Percentiles rank a stretch among this genome's conserved stretches.
Conservation (phyloP, 2,329 filamentous ascomycete species). For the Fusarium sp. region DNA sequence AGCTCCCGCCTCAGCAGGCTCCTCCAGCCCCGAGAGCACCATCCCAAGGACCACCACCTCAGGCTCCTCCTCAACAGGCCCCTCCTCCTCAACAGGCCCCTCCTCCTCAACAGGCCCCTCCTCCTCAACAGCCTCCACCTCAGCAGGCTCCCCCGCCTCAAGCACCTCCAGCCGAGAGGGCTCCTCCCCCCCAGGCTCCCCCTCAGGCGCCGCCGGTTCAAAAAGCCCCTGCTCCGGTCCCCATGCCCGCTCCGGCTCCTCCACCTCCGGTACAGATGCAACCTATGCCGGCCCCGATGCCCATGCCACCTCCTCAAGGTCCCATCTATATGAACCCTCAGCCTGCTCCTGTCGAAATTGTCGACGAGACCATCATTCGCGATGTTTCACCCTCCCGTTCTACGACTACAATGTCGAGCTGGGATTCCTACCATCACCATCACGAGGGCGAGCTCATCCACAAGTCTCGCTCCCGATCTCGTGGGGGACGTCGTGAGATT, state of each 20-base stretch:
- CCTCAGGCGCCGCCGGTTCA: not conserved
- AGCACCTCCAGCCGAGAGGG: not conserved
- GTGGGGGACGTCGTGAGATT: constrained; percentile 73
- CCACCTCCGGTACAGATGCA: constrained; percentile 7
- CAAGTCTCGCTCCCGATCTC: constrained; percentile 56
- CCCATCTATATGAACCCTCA: constrained; percentile 49
- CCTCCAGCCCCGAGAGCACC: constrained; percentile 20
- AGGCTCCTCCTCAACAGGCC: constrained; percentile 20
- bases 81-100: no score
- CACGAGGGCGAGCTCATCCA: constrained; percentile 55
- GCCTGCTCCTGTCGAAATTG: constrained; percentile 53
- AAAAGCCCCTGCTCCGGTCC: not conserved
- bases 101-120: no score
- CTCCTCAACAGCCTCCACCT: constrained; percentile 45
- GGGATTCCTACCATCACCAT: constrained; percentile 46
- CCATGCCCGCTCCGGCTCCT: constrained; percentile 7
- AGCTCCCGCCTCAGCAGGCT: constrained; percentile 40
- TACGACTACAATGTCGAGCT: constrained; percentile 52
- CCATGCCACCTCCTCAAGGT: constrained; percentile 27
- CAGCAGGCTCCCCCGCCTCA: constrained; percentile 13
- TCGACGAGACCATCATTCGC: constrained; percentile 61
- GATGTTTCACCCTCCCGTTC: constrained; percentile 62
- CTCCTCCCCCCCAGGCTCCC: not conserved
- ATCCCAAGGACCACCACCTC: constrained; percentile 56
- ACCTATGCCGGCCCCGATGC: constrained; percentile 20